Conservation (phyloP, 129 eudicot genomes). For the Flaveria sonorensis region DNA sequence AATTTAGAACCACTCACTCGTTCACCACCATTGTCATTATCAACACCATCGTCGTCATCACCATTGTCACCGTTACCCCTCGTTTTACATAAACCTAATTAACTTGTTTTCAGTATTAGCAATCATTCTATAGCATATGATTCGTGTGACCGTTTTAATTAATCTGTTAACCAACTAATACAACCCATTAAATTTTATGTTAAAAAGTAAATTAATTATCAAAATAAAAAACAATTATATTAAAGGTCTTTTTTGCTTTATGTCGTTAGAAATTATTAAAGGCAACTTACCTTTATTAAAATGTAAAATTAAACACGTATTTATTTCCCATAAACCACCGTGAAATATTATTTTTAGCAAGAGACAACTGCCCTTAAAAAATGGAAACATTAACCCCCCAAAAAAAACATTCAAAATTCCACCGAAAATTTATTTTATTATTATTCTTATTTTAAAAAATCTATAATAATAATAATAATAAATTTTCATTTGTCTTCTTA, state of each 20-base stretch:
- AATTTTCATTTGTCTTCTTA: slow-evolving; percentile 38
- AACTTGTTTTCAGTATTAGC: too few species aligned
- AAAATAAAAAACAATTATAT: neutral
- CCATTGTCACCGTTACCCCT: too few species aligned
- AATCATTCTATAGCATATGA: too few species aligned
- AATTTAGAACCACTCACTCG: too few species aligned
- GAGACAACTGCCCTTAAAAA: slow-evolving; percentile 34
- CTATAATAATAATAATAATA: neutral
- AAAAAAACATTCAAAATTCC: slow-evolving; percentile 1
- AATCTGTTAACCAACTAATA: too few species aligned
- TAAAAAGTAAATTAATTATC: neutral
- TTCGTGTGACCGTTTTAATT: too few species aligned
- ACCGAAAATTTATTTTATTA: slow-evolving; percentile 26
- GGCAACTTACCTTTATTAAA: slow-evolving; percentile 34
- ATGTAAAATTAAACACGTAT: slow-evolving; percentile 23
- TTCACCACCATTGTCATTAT: too few species aligned
- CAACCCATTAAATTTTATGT: too few species aligned
- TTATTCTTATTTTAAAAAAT: too few species aligned
- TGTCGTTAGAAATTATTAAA: slow-evolving; percentile 15
- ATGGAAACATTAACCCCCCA: slow-evolving; percentile 13
- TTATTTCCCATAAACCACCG: slow-evolving; percentile 19
- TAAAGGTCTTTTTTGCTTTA: neutral
- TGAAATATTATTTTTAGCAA: slow-evolving; percentile 33
- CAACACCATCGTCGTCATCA: too few species aligned
- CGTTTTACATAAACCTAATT: too few species aligned